phyloP scores from a whole-genome alignment of 768 basidiomycete genomes.

The Mycena pura region DNA sequence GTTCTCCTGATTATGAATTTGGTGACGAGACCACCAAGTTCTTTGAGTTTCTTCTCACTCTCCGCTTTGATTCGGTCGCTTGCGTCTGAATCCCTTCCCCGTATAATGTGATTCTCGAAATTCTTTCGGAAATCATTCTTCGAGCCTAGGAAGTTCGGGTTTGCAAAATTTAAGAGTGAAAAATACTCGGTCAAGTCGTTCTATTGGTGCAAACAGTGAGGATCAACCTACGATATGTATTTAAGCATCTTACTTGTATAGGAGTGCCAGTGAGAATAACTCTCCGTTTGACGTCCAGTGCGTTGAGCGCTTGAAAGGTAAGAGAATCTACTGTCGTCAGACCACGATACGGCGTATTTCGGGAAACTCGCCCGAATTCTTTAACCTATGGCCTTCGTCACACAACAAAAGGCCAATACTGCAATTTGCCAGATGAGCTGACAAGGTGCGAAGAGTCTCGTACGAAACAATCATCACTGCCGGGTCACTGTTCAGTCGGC shows the following conservation, averaged over 20 bases:
- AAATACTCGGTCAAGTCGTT: conserved; percentile 96
- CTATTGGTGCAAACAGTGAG: conserved; percentile 44
- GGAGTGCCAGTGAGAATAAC: conserved; percentile 96
- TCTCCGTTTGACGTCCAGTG: conserved; percentile 85
- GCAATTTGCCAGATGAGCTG: conserved; percentile 76
- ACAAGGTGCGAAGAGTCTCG: conserved; percentile 87
- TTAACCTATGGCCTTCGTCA: conserved; percentile 96
- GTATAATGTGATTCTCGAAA: conserved; percentile 90
- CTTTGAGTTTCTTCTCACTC: conserved; percentile 89
- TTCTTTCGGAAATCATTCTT: conserved; percentile 95
- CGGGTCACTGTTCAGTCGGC: not conserved
- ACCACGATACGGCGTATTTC: not conserved
- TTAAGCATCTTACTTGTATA: conserved; percentile 66
- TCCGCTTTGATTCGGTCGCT: conserved; percentile 78
- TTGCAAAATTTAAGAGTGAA: conserved; percentile 90
- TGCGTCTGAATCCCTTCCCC: conserved; percentile 89
- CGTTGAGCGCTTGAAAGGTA: conserved; percentile 85
- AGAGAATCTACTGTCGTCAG: conserved; percentile 66
- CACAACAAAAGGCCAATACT: conserved; percentile 92
- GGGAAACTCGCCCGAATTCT: conserved; percentile 80
- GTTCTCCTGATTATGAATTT: conserved; percentile 96
- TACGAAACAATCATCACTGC: conserved; percentile 99
- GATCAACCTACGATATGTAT: conserved; percentile 12
- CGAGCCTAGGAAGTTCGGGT: conserved; percentile 87
- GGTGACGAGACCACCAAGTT: conserved; percentile 84